Percentiles rank a stretch among this genome's conserved stretches.
Evolutionary conservation across 2,329 filamentous ascomycete genomes (phyloP).

Genomic region (Aspergillus brasiliensis): DNA sequence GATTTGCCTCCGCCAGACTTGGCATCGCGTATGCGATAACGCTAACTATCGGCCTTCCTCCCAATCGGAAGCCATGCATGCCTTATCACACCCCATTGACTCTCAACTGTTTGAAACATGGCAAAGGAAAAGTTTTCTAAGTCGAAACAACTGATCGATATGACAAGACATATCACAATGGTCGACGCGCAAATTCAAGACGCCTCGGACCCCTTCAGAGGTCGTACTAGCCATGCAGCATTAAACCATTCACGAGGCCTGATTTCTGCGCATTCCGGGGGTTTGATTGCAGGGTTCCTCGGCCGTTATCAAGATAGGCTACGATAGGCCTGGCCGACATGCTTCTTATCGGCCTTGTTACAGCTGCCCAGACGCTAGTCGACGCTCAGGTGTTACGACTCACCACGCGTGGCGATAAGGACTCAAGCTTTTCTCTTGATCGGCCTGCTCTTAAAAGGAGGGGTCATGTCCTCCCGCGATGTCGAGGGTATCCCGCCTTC

Average conservation of each 20-base stretch:
- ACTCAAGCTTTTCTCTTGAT: background rate
- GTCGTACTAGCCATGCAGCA: background rate
- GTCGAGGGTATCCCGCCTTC: background rate
- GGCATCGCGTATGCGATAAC: background rate
- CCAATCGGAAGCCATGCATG: background rate
- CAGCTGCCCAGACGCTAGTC: background rate
- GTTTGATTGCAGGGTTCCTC: background rate
- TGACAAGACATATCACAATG: background rate
- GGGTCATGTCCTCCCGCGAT: background rate
- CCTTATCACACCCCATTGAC: background rate
- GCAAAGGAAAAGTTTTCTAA: background rate
- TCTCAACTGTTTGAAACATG: background rate
- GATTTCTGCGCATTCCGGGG: background rate
- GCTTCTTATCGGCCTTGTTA: conserved; percentile 1
- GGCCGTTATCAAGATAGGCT: conserved; percentile 5
- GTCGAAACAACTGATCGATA: too few relatives aligned
- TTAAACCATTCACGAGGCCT: background rate
- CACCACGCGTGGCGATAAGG: conserved; percentile 5
- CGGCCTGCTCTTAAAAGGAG: background rate
- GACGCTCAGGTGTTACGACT: background rate
- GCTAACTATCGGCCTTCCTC: background rate
- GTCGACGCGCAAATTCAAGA: background rate
- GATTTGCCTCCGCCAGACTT: background rate
- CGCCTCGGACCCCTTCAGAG: background rate
- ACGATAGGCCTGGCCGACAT: background rate